Evolutionary conservation across 2,329 filamentous ascomycete species (phyloP), one percentile per base, ranked within the genome.

Genomic region (Neonectria sp.): DNA sequence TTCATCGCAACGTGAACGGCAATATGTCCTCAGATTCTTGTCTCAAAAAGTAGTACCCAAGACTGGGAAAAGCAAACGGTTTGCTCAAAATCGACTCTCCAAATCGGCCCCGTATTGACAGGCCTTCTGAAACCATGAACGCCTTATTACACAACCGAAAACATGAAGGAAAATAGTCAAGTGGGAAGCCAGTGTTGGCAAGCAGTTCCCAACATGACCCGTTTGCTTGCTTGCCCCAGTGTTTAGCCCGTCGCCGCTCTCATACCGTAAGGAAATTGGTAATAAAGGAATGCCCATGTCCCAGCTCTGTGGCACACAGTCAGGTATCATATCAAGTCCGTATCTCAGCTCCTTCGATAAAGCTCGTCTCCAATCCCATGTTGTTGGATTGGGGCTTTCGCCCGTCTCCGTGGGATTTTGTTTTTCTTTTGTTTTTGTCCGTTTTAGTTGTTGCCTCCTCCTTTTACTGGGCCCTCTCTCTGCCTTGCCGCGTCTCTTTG

Each of bases 241-340:
- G n/a, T 53, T 12, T 21, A 29, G 48, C 48, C 35, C 29, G 52
- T 48, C 35, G 53, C 43, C 57, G 60, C 53, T 48, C 33, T 58
- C 27, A 48, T 49, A 59, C 35, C 37, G 57, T 9, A 63, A 55
- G 40, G 43, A 67, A 67, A 67, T 63, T 45, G 53, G 31, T 55
- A n/a, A 27, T 67, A 67, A 67, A 63, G 49, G 61, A 67, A 60
- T 61, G 60, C 55, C 25, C 40, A 60, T 52, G 52, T 57, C 49
- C 57, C 58, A 53, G 57, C 46, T 21, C 31, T n/a, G 31, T 60
- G 53, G 63, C 24, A 25, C 63, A 61, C 63, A 48, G 37, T 62
- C 48, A 66, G 63, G 63, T 66, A 66, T 66, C 63, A 61, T 66
- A n/a, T 58, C 63, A 60, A 40, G 17, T 29, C 58, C 31, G 25